Base-by-base conservation (phyloP, 2,329 filamentous ascomycete species). In the Aspergillus nomiae region DNA sequence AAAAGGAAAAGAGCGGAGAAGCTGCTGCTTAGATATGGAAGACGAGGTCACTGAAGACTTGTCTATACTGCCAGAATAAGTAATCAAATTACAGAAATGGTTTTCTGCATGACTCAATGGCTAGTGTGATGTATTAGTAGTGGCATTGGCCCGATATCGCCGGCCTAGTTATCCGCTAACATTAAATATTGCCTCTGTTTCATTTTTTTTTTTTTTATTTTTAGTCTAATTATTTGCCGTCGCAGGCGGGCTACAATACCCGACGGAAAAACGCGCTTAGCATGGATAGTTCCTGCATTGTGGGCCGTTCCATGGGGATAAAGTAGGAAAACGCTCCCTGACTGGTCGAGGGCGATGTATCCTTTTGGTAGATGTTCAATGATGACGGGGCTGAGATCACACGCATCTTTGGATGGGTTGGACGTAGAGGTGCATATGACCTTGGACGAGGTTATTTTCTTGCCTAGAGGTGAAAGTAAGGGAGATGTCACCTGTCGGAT, bases 101-200 rank as follows among this genome's bases (percentile, higher is more conserved):
- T 58, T 48, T 43, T 51, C 32, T 54, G 56, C 51, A 51, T 65
- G 63, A 65, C 48, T 63, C 56, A 59, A 59, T 45, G 38, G 38
- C 36, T 36, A 48, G 46, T 32, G 51, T 58, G 54, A 50, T 41
- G 60, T 62, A 56, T 53, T 59, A 60, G 59, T 34, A 53, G 46
- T 58, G 24, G 56, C 58, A 56, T 63, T 56, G 57, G 70, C 65
- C 72, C 73, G 73, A 74, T 73, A 73, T 75, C 73, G 73, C 73
- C 60, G 54, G 65, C 59, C 51, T 55, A 45, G 56, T 51, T 53
- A 46, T 21, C 51, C 32, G 24, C 43, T 57, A 34, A 51, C 63
- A 66, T 70, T 70, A 38, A 56, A 41, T 58, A 50, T 26, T 51
- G 21, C 19, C 28, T 30, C 10, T 48, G 38, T 38, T 45, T 54